Evolutionary conservation across 2,329 filamentous ascomycete genomes (phyloP).

Genomic region (Sclerotinia minor): DNA sequence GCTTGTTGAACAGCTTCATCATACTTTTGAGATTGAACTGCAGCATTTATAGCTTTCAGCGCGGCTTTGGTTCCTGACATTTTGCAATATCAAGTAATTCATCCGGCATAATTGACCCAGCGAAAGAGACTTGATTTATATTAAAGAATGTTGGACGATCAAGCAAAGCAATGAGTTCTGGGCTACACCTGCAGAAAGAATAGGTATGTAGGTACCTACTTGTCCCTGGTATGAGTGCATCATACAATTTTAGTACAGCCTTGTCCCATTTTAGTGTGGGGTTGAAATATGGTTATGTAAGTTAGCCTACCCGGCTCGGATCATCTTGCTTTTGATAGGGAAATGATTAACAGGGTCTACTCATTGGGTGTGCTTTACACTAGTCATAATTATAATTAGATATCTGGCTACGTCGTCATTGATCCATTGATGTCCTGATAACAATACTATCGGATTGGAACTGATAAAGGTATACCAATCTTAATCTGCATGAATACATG

Average conservation of each 20-base stretch:
- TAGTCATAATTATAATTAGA: background rate
- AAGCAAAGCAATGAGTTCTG: conserved; percentile 2
- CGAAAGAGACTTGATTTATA: background rate
- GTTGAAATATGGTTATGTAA: background rate
- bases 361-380: background rate
- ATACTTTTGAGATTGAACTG: conserved; percentile 76
- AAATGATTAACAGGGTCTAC: background rate
- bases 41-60: conserved; percentile 78
- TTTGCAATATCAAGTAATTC: conserved; percentile 17
- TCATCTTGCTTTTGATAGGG: background rate
- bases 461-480: background rate
- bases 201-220: background rate
- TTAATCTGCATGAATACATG: background rate
- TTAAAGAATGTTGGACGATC: background rate
- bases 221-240: background rate
- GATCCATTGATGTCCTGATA: too few relatives aligned
- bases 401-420: conserved; percentile 6
- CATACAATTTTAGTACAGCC: conserved; percentile 17
- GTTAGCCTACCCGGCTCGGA: background rate
- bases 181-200: background rate
- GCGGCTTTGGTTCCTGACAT: conserved; percentile 60
- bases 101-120: conserved; percentile 28
- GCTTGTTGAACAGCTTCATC: conserved; percentile 72
- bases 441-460: background rate
- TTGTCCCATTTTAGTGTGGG: conserved; percentile 11